These are phyloP conservation scores for Flaveria sonorensis DNA, from an alignment of 129 eudicot genomes.

Conservation along the genomic window DNA sequence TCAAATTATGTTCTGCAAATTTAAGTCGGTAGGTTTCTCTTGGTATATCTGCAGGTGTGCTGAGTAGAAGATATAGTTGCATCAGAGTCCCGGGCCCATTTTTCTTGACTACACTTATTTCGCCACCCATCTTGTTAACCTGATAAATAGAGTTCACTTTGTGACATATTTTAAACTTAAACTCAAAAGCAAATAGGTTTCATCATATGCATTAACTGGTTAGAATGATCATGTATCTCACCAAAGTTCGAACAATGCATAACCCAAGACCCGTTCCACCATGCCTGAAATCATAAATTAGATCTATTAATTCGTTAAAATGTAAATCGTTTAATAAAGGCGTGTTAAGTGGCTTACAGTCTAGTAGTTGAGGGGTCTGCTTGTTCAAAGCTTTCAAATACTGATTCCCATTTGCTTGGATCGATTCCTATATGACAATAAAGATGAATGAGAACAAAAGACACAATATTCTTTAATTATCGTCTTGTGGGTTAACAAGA, in stretches of 20 bases:
- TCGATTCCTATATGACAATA: slow-evolving; percentile 63
- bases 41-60: slow-evolving; percentile 47
- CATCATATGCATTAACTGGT: background rate
- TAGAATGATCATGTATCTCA: slow-evolving; percentile 37
- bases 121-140: slow-evolving; percentile 99
- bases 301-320: slow-evolving; percentile 7
- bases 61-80: slow-evolving; percentile 68
- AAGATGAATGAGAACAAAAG: slow-evolving; percentile 6
- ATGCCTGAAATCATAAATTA: slow-evolving; percentile 64
- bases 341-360: slow-evolving; percentile 50
- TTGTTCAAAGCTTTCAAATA: slow-evolving; percentile 97
- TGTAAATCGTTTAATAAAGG: background rate
- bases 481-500: slow-evolving; percentile 10
- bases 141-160: slow-evolving; percentile 29
- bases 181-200: slow-evolving; percentile 12
- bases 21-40: slow-evolving; percentile 45
- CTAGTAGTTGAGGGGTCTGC: slow-evolving; percentile 98
- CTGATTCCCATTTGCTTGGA: slow-evolving; percentile 97
- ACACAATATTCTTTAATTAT: slow-evolving; percentile 13
- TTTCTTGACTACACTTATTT: slow-evolving; percentile 84
- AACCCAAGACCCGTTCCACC: slow-evolving; percentile 99
- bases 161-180: slow-evolving; percentile 1
- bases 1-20: slow-evolving; percentile 48
- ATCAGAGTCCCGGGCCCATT: slow-evolving; percentile 89
- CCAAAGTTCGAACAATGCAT: slow-evolving; percentile 95